Conservation (phyloP, 768 basidiomycete genomes). For the Boletus vermiculosoides region DNA sequence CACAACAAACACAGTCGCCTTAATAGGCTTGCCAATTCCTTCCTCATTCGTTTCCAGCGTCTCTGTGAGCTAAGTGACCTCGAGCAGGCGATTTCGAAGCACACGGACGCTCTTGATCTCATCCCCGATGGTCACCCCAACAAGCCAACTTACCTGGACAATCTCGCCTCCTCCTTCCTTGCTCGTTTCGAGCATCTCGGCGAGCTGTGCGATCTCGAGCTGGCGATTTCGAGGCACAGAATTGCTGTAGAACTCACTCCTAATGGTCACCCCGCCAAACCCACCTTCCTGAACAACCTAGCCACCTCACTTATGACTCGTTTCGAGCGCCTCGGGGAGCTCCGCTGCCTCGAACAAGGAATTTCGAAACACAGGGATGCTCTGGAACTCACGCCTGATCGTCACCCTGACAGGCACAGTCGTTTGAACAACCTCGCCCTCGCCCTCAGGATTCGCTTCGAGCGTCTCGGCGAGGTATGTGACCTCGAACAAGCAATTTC, state of each 20-base stretch:
- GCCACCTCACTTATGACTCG: not conserved
- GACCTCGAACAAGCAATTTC: slow-evolving; percentile 4
- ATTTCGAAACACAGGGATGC: not conserved
- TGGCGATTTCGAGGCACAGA: not conserved
- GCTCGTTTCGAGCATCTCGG: not conserved
- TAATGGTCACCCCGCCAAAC: not conserved
- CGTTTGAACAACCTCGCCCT: not conserved
- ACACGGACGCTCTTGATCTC: not conserved
- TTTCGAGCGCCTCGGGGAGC: not conserved
- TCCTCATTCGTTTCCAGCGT: not conserved
- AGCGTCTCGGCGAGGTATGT: not conserved
- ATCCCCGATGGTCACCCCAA: not conserved
- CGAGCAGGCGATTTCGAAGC: not conserved
- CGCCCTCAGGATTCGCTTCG: not conserved
- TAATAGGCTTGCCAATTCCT: not conserved
- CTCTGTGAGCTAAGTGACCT: not conserved
- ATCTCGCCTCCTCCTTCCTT: not conserved
- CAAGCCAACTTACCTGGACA: not conserved
- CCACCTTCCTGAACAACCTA: not conserved
- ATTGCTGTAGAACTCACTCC: not conserved
- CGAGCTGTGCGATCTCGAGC: not conserved
- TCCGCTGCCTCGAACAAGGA: not conserved
- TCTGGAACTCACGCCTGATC: not conserved
- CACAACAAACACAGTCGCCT: not conserved
- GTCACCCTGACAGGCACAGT: not conserved